Evolutionary conservation across 169 alveolate species (phyloP), one percentile per base, ranked within the genome.

Genomic region (Theileria parva): DNA sequence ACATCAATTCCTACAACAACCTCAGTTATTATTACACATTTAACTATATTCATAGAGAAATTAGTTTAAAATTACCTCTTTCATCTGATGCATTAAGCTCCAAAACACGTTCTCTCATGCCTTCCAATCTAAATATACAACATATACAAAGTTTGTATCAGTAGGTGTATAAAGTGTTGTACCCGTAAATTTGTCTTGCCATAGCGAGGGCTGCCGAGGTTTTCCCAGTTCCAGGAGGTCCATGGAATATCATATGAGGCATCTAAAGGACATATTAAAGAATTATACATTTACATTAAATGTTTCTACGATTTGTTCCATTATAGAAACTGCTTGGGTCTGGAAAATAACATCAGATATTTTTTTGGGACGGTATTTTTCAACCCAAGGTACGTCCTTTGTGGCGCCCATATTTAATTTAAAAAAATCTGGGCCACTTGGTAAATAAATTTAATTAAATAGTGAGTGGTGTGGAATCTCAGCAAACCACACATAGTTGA

Each of bases 141-240:
- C 8, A 21, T 55, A 55, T 39, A 1, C 23, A 21, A 32, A 32
- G 44, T 44, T 15, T n/a, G 28, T 64, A n/a, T 11, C 2, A 11
- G 2, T 44, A 44, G 17, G 53, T 44, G 53, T 44, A 44, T 4
- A 8, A 44, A 44, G 53, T 30, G 51, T 57, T 87, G 13, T 81
- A 89, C 76, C 99, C 99, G 87, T 93, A 97, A 48, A 97, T 81
- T 88, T 97, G 95, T 80, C 96, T 95, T 11, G 99, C 95, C 68
- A 97, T 86, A 25, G 99, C 99, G 67, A 96, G 92, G 25, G 97
- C 97, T 9, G 99, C 97, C 65, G 99, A 96, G 8, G 99, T 97
- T 89, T 97, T 97, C n/a, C 99, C 99, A 48, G 99, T 97, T 8
- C 99, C 99, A 13, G 99, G 99, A 30, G 99, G 99, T 13, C 99